These are phyloP conservation scores for Ganoderma leucocontextum DNA, from an alignment of 1,284 basidiomycete species.

Conservation along the genomic window DNA sequence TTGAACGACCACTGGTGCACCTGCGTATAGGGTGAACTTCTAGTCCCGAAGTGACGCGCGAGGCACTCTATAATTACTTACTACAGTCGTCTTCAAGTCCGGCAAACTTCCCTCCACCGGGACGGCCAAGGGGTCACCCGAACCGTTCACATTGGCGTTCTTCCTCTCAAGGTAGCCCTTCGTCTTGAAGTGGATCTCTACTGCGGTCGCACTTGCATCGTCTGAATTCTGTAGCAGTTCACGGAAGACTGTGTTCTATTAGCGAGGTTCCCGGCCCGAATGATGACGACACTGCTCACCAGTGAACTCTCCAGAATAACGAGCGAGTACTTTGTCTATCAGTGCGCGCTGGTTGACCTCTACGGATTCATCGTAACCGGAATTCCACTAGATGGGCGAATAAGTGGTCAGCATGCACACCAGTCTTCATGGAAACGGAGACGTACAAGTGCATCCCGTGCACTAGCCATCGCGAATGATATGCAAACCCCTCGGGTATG, in stretches of 20 bases:
- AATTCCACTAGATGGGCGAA: constrained; percentile 61
- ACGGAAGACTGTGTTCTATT: constrained; percentile 70
- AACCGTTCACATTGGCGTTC: constrained; percentile 34
- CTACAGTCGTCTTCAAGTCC: constrained; percentile 67
- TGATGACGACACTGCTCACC: constrained; percentile 47
- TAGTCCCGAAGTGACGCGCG: background rate
- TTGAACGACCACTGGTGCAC: constrained; percentile 82
- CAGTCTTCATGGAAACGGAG: background rate
- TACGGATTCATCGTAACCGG: constrained; percentile 83
- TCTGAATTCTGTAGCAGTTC: constrained; percentile 96
- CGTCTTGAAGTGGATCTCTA: constrained; percentile 87
- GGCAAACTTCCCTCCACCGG: constrained; percentile 47
- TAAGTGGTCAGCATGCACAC: background rate
- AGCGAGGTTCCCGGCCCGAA: background rate
- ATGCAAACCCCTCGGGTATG: background rate
- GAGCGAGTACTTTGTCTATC: constrained; percentile 92
- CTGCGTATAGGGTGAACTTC: constrained; percentile 41
- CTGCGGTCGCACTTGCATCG: constrained; percentile 85
- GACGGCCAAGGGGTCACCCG: constrained; percentile 3
- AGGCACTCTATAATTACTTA: constrained; percentile 34
- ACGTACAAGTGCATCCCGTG: constrained; percentile 36
- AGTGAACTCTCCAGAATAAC: constrained; percentile 95
- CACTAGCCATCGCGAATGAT: constrained; percentile 28
- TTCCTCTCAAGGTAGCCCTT: constrained; percentile 58
- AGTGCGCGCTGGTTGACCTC: constrained; percentile 96